Evolutionary conservation across 768 basidiomycete genomes (phyloP).

Genomic region (Russula abietina): DNA sequence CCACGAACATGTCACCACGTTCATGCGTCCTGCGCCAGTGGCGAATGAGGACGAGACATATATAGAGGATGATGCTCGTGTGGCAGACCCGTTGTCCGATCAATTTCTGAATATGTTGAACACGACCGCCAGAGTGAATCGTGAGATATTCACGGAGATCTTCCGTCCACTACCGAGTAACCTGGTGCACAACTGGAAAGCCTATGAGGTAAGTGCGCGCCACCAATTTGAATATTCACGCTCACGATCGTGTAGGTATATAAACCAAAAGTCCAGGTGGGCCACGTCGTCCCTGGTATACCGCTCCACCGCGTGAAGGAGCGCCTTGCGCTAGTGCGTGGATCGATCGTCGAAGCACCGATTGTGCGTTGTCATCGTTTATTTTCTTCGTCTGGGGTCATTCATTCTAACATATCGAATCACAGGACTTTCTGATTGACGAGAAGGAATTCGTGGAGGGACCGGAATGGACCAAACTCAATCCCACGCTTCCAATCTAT

Average conservation of each 20-base stretch:
- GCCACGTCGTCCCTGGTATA: conserved; percentile 72
- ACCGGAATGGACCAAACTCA: conserved; percentile 65
- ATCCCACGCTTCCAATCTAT: conserved; percentile 76
- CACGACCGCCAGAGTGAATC: conserved; percentile 69
- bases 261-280: conserved; percentile 68
- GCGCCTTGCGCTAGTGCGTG: conserved; percentile 61
- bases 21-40: conserved; percentile 76
- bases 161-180: conserved; percentile 87
- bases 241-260: conserved; percentile 44
- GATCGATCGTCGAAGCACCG: conserved; percentile 71
- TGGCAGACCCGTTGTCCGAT: conserved; percentile 76
- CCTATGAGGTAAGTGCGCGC: conserved; percentile 54
- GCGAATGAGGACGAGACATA: conserved; percentile 62
- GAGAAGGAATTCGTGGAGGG: conserved; percentile 65
- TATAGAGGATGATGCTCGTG: conserved; percentile 52
- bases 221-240: not conserved
- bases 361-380: conserved; percentile 38
- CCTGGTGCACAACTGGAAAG: conserved; percentile 68
- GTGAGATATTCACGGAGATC: conserved; percentile 79
- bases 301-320: conserved; percentile 66
- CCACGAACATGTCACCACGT: conserved; percentile 40
- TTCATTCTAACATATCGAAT: conserved; percentile 14
- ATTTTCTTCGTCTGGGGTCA: not conserved
- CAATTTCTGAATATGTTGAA: conserved; percentile 54
- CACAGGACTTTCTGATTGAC: conserved; percentile 79